phyloP scores from a whole-genome alignment of 2,329 filamentous ascomycete species.

The Albophoma yamanashiensis region DNA sequence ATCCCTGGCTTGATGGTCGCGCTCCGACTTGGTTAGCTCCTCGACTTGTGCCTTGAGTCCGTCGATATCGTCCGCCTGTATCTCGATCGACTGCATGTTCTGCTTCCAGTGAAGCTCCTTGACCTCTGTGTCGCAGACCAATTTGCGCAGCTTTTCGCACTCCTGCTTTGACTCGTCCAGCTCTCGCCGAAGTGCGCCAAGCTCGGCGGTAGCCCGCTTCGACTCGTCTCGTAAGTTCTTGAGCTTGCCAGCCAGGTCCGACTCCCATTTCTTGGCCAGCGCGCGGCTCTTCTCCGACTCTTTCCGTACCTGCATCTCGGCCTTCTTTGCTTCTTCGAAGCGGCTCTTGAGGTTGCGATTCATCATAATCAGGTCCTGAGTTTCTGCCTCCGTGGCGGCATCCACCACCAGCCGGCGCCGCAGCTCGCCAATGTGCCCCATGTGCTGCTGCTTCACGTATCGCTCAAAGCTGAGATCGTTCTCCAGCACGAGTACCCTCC shows the following conservation, averaged over 20 bases:
- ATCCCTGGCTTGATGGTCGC: conserved; percentile 54
- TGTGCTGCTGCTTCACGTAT: conserved; percentile 74
- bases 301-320: conserved; percentile 58
- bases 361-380: conserved; percentile 67
- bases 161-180: conserved; percentile 49
- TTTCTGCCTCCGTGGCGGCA: conserved; percentile 70
- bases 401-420: conserved; percentile 65
- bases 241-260: conserved; percentile 56
- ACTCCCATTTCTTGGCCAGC: conserved; percentile 70
- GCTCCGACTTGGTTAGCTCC: conserved; percentile 48
- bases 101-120: conserved; percentile 55
- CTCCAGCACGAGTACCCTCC: conserved; percentile 63
- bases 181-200: conserved; percentile 45
- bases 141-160: conserved; percentile 50
- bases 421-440: conserved; percentile 70
- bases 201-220: conserved; percentile 50
- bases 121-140: conserved; percentile 60
- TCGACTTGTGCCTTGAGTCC: conserved; percentile 47
- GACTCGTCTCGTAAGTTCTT: conserved; percentile 58
- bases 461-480: conserved; percentile 78
- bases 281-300: conserved; percentile 63
- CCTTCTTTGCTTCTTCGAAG: conserved; percentile 61
- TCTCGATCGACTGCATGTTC: conserved; percentile 51
- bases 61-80: conserved; percentile 49
- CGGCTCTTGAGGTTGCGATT: conserved; percentile 65